Conservation (phyloP, 768 basidiomycete species). For the Amanita pallidorosea region DNA sequence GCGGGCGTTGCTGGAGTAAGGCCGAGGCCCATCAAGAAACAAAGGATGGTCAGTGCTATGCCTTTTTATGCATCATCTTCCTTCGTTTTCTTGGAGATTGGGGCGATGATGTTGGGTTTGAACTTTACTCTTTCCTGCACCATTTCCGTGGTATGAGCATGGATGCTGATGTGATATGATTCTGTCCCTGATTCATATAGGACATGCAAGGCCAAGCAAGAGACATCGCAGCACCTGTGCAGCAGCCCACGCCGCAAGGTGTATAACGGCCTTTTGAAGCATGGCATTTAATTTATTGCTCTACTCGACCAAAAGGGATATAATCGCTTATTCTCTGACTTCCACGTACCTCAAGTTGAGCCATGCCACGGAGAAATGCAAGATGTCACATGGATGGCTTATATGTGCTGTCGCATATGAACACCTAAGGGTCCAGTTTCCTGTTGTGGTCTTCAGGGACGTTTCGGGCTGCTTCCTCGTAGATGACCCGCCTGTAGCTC, state of each 20-base stretch:
- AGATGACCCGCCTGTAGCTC: no score
- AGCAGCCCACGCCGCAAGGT: slow-evolving; percentile 68
- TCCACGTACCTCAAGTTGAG: background rate
- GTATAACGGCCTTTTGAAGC: slow-evolving; percentile 22
- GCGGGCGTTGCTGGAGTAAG: slow-evolving; percentile 47
- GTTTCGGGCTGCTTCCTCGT: background rate
- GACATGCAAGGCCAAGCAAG: slow-evolving; percentile 56
- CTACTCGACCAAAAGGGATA: background rate
- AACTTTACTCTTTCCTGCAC: background rate
- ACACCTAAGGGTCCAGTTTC: background rate
- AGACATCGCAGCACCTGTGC: slow-evolving; percentile 42
- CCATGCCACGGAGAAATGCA: background rate
- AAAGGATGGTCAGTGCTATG: slow-evolving; percentile 47
- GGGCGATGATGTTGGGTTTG: background rate
- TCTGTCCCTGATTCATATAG: slow-evolving; percentile 19
- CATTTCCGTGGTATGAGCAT: slow-evolving; percentile 4
- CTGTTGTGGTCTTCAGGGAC: background rate
- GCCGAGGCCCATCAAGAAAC: slow-evolving; percentile 69
- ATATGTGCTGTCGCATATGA: background rate
- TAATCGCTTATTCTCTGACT: background rate
- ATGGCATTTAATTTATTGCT: slow-evolving; percentile 2
- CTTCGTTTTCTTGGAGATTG: slow-evolving; percentile 3
- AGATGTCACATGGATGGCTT: background rate
- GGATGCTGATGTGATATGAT: background rate
- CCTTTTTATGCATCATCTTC: slow-evolving; percentile 4